Conservation (phyloP, 1,284 basidiomycete species). For the Ceratobasidium sp. region DNA sequence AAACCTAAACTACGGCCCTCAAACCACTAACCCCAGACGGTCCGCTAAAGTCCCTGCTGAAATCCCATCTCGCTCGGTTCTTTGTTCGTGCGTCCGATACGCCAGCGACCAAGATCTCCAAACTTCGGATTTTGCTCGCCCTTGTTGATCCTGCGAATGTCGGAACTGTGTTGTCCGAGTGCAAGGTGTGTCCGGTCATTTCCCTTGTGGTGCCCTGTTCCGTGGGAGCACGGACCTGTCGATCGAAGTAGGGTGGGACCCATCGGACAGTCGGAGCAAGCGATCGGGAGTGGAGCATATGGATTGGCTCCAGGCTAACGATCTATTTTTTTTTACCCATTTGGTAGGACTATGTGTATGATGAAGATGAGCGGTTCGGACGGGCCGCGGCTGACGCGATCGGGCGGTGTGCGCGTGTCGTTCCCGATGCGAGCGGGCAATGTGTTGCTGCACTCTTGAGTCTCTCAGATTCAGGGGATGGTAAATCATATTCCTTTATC, state of each 20-base stretch:
- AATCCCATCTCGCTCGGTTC: slow-evolving; percentile 67
- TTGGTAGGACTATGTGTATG: slow-evolving; percentile 75
- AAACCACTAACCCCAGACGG: neutral
- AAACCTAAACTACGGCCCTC: neutral
- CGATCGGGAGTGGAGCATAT: neutral
- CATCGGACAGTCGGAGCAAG: neutral
- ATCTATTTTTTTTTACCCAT: neutral
- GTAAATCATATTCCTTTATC: slow-evolving; percentile 53
- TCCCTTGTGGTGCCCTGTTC: neutral
- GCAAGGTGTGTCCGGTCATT: slow-evolving; percentile 67
- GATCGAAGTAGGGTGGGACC: neutral
- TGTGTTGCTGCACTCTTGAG: slow-evolving; percentile 77
- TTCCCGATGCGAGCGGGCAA: slow-evolving; percentile 71
- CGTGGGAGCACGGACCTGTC: neutral
- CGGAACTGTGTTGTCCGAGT: slow-evolving; percentile 74
- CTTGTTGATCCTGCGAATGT: slow-evolving; percentile 73
- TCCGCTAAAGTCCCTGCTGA: slow-evolving; percentile 62
- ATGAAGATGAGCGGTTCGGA: slow-evolving; percentile 73
- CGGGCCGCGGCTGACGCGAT: slow-evolving; percentile 77
- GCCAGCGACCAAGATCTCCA: slow-evolving; percentile 69
- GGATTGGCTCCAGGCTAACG: neutral
- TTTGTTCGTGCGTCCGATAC: slow-evolving; percentile 73
- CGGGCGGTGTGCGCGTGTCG: slow-evolving; percentile 71
- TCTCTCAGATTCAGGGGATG: slow-evolving; percentile 71
- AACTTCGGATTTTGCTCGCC: slow-evolving; percentile 73